phyloP scores from a whole-genome alignment of 495 filamentous ascomycete genomes.

The Hypomontagnella submonticulosa region DNA sequence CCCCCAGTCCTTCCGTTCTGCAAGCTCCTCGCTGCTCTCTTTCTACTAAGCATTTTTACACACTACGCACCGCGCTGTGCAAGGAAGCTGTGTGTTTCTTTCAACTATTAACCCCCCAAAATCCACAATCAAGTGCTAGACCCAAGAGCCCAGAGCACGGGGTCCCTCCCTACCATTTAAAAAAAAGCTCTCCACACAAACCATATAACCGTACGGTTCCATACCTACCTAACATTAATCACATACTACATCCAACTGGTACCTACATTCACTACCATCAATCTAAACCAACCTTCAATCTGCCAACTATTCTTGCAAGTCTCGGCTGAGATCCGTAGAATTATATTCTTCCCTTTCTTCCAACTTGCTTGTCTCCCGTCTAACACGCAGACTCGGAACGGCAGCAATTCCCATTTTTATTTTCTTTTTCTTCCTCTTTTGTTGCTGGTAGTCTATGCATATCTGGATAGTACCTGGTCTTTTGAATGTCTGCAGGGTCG shows the following conservation, averaged over 20 bases:
- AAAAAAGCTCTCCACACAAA: too few species aligned
- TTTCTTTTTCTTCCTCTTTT: constrained; percentile 2
- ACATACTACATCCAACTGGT: constrained; percentile 29
- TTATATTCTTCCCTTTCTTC: constrained; percentile 38
- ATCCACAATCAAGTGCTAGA: background rate
- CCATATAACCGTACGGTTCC: too few species aligned
- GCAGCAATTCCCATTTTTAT: constrained; percentile 15
- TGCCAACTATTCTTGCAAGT: constrained; percentile 38
- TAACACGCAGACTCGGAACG: constrained; percentile 10
- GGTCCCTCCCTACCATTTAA: too few species aligned
- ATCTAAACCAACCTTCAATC: constrained; percentile 12
- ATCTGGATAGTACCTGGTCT: constrained; percentile 43
- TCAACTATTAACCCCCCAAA: background rate
- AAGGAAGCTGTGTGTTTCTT: constrained; percentile 4
- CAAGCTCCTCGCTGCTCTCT: constrained; percentile 31
- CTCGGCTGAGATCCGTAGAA: constrained; percentile 43
- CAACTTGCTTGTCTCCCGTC: constrained; percentile 3
- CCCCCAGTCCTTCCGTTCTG: constrained; percentile 36
- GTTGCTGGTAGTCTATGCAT: constrained; percentile 33
- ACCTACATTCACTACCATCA: constrained; percentile 1
- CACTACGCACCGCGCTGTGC: constrained; percentile 3
- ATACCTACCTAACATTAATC: background rate
- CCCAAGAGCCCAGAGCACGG: too few species aligned
- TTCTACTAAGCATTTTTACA: background rate
- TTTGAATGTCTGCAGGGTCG: constrained; percentile 48